Conservation (phyloP, 2,329 filamentous ascomycete genomes). For the Ophiostoma montium region DNA sequence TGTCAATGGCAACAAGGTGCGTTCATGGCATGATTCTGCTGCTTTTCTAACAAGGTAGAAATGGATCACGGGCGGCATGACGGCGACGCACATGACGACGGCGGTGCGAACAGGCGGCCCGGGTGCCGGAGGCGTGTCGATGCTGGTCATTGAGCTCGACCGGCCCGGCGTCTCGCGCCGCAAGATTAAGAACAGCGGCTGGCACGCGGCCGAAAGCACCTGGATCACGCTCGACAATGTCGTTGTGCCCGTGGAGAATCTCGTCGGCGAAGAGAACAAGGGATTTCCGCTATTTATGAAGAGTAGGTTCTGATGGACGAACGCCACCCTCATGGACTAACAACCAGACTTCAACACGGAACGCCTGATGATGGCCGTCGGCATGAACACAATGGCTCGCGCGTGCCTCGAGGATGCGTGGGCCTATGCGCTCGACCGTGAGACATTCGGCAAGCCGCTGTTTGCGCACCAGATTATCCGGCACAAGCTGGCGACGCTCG, state of each 20-base stretch:
- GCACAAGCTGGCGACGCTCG: constrained; percentile 44
- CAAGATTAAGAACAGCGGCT: constrained; percentile 49
- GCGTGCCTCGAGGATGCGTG: constrained; percentile 39
- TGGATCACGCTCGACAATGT: constrained; percentile 44
- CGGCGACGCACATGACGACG: constrained; percentile 47
- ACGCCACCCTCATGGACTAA: no score
- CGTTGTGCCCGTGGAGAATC: constrained; percentile 35
- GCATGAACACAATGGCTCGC: constrained; percentile 42
- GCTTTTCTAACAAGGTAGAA: no score
- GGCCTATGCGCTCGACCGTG: constrained; percentile 33
- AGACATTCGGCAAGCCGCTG: constrained; percentile 45
- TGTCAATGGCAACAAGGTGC: constrained; percentile 46
- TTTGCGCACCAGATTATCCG: constrained; percentile 45
- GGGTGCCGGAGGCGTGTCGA: constrained; percentile 38
- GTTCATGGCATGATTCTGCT: not conserved
- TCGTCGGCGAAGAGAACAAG: constrained; percentile 38
- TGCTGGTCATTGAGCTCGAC: constrained; percentile 41
- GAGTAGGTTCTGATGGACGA: no score
- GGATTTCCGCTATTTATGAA: constrained; percentile 46
- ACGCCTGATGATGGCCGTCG: constrained; percentile 41
- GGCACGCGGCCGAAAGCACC: constrained; percentile 47
- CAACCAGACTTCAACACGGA: constrained; percentile 38
- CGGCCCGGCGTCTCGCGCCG: constrained; percentile 35
- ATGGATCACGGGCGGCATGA: constrained; percentile 51
- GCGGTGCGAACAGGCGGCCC: constrained; percentile 44